A percentile compares a stretch with the other conserved stretches of the same genome.
Conservation (phyloP, 1,284 basidiomycete genomes). For the Thelephora terrestris region DNA sequence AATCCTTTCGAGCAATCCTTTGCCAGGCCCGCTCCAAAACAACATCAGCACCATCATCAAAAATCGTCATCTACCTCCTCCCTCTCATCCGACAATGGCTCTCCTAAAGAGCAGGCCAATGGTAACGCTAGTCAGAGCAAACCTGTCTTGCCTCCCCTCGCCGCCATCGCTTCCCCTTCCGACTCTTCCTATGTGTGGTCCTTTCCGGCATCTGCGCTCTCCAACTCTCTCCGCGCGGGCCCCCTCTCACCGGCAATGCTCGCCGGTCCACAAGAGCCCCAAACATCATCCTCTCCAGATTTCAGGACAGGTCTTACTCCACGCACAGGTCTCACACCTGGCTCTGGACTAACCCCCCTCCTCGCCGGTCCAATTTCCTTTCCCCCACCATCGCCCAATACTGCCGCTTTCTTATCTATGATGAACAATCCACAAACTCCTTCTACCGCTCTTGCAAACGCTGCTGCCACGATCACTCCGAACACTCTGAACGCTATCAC, state of each 20-base stretch:
- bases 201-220: constrained; percentile 43
- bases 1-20: constrained; percentile 98
- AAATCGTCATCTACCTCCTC: constrained; percentile 20
- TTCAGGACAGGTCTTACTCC: constrained; percentile 81
- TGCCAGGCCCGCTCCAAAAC: constrained; percentile 40
- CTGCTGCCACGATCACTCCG: constrained; percentile 77
- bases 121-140: constrained; percentile 23
- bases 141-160: constrained; percentile 77
- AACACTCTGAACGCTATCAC: constrained; percentile 81
- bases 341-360: constrained; percentile 81
- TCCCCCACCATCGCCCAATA: constrained; percentile 83
- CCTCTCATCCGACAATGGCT: constrained; percentile 26
- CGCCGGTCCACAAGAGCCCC: constrained; percentile 58
- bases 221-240: constrained; percentile 78
- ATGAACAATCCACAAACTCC: constrained; percentile 62
- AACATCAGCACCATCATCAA: constrained; percentile 32
- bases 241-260: constrained; percentile 95
- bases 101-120: constrained; percentile 28
- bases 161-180: constrained; percentile 77
- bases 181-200: constrained; percentile 71
- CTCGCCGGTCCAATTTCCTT: constrained; percentile 68
- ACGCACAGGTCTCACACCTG: constrained; percentile 58
- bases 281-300: constrained; percentile 33
- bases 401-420: constrained; percentile 87
- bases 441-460: constrained; percentile 40